Evolutionary conservation across 106 monocot species (phyloP).

Genomic region (Platanthera zijinensis): DNA sequence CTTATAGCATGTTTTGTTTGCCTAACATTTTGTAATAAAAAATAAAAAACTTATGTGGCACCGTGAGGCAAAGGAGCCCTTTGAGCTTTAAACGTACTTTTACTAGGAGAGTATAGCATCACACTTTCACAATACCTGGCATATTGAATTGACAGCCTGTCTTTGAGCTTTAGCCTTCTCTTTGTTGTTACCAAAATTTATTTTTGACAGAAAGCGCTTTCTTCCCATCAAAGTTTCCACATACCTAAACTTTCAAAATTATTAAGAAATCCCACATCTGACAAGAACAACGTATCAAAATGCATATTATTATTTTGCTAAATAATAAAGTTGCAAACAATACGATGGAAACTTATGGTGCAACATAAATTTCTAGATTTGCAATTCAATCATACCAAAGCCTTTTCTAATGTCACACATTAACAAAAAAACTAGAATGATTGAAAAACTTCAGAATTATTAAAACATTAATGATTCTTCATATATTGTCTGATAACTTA

Average conservation of each 20-base stretch:
- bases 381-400: background rate
- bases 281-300: background rate
- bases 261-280: background rate
- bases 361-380: background rate
- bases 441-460: background rate
- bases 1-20: no score
- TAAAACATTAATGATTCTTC: background rate
- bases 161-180: conserved; percentile 95
- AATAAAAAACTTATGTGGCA: no score
- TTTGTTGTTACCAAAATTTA: conserved; percentile 65
- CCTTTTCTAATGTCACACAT: background rate
- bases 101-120: background rate
- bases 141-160: conserved; percentile 98
- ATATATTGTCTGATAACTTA: background rate
- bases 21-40: no score
- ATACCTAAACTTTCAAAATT: conserved; percentile 34
- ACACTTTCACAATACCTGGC: conserved; percentile 48
- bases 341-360: background rate
- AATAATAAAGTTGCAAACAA: background rate
- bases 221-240: conserved; percentile 87
- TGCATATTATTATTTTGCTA: background rate
- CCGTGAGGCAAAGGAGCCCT: no score
- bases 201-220: conserved; percentile 83
- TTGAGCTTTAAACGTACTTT: background rate
- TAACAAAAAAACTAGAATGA: background rate